Conservation (phyloP, 345 rosid species). For the Melastoma malabathricum region DNA sequence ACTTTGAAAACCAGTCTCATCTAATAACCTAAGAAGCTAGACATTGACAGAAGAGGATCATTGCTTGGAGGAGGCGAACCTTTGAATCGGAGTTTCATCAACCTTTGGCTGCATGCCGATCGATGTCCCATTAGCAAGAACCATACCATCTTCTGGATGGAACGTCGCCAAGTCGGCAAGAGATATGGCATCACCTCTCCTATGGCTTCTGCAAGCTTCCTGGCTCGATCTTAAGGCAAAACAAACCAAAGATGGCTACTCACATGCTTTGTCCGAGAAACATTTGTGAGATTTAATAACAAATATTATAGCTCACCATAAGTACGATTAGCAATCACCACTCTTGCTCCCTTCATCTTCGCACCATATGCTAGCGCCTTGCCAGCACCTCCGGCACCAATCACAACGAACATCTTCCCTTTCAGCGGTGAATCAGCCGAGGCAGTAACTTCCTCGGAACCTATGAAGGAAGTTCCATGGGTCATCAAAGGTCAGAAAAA, state of each 20-base stretch:
- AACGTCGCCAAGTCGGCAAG: conserved; percentile 52
- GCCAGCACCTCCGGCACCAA: conserved; percentile 97
- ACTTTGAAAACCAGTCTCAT: conserved; percentile 1
- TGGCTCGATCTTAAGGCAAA: conserved; percentile 46
- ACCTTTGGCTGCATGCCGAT: conserved; percentile 92
- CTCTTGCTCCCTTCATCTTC: conserved; percentile 75
- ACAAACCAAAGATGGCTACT: conserved; percentile 6
- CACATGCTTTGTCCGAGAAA: neutral
- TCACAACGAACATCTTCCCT: conserved; percentile 72
- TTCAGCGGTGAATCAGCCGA: conserved; percentile 42
- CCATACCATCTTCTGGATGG: conserved; percentile 66
- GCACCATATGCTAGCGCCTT: conserved; percentile 96
- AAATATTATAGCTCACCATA: conserved; percentile 25
- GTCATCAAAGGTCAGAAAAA: neutral
- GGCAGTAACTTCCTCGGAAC: conserved; percentile 18
- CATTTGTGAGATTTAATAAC: neutral
- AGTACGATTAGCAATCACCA: conserved; percentile 82
- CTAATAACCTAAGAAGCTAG: too few species aligned
- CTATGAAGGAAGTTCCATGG: conserved; percentile 16
- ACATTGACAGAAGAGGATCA: neutral
- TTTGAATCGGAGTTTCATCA: conserved; percentile 69
- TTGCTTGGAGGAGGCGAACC: conserved; percentile 24
- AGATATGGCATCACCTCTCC: conserved; percentile 73
- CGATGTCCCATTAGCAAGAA: conserved; percentile 87
- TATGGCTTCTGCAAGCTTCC: conserved; percentile 53